These are phyloP conservation scores for Rheum nobile DNA, from an alignment of 148 eudicot species.

Conservation along the genomic window DNA sequence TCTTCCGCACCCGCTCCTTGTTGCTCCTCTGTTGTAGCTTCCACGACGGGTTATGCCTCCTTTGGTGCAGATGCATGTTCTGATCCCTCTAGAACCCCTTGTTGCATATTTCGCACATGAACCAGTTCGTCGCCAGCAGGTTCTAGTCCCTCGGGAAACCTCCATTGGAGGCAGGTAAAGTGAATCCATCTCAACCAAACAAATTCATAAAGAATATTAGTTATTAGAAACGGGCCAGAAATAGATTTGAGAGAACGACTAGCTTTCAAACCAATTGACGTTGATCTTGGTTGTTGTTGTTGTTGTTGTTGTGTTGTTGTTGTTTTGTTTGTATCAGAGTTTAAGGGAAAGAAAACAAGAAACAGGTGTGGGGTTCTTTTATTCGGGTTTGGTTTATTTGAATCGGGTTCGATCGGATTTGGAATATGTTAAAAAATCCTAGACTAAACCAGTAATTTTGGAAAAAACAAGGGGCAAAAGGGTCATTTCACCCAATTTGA, in stretches of 20 bases:
- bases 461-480: too few species aligned
- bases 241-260: constrained; percentile 28
- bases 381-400: too few species aligned
- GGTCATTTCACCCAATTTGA: too few species aligned
- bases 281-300: too few species aligned
- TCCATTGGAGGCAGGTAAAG: constrained; percentile 28
- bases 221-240: too few species aligned
- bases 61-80: constrained; percentile 71
- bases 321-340: constrained; percentile 2
- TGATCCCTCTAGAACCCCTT: constrained; percentile 92
- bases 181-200: constrained; percentile 30
- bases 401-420: too few species aligned
- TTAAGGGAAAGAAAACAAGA: constrained; percentile 14
- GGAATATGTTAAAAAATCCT: too few species aligned
- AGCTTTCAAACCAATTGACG: constrained; percentile 25
- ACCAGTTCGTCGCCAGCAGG: constrained; percentile 75
- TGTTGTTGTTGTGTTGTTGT: too few species aligned
- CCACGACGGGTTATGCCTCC: constrained; percentile 89
- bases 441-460: too few species aligned
- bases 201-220: constrained; percentile 8
- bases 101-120: constrained; percentile 86
- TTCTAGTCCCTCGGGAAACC: constrained; percentile 34
- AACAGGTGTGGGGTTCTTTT: too few species aligned
- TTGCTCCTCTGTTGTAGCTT: constrained; percentile 49
- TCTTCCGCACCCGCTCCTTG: constrained; percentile 45